These are phyloP conservation scores for Termitomyces sp. DNA, from an alignment of 768 basidiomycete species.

Conservation along the genomic window DNA sequence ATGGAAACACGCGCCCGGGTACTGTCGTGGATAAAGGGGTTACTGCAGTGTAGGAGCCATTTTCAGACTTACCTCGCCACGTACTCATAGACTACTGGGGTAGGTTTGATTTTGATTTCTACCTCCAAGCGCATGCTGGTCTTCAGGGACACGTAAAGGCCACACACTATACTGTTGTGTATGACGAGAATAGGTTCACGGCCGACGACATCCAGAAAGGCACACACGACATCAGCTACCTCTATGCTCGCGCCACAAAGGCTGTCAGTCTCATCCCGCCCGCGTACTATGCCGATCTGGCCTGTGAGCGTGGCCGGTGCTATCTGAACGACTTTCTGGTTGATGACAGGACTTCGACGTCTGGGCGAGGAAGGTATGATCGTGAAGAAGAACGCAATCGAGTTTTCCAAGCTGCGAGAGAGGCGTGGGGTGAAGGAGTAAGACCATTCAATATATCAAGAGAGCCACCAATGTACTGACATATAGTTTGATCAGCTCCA, in stretches of 20 bases:
- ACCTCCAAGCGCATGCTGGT: constrained; percentile 71
- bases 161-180: constrained; percentile 76
- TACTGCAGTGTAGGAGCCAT: constrained; percentile 50
- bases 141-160: constrained; percentile 66
- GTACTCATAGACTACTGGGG: constrained; percentile 11
- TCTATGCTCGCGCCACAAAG: constrained; percentile 80
- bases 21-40: constrained; percentile 79
- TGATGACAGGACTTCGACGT: constrained; percentile 38
- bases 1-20: constrained; percentile 76
- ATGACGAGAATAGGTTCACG: constrained; percentile 67
- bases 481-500: constrained; percentile 35
- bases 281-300: constrained; percentile 79
- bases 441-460: constrained; percentile 15
- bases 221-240: constrained; percentile 61
- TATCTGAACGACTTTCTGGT: constrained; percentile 72
- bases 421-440: constrained; percentile 51
- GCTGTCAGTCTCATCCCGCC: constrained; percentile 78
- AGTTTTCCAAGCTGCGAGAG: constrained; percentile 40
- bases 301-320: constrained; percentile 73
- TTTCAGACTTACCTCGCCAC: constrained; percentile 11
- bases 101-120: constrained; percentile 62
- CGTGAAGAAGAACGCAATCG: constrained; percentile 31
- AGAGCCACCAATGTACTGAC: not conserved
- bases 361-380: constrained; percentile 25
- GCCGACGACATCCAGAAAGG: constrained; percentile 75